phyloP scores from a whole-genome alignment of 768 basidiomycete genomes.

The Crassisporium funariophilum region DNA sequence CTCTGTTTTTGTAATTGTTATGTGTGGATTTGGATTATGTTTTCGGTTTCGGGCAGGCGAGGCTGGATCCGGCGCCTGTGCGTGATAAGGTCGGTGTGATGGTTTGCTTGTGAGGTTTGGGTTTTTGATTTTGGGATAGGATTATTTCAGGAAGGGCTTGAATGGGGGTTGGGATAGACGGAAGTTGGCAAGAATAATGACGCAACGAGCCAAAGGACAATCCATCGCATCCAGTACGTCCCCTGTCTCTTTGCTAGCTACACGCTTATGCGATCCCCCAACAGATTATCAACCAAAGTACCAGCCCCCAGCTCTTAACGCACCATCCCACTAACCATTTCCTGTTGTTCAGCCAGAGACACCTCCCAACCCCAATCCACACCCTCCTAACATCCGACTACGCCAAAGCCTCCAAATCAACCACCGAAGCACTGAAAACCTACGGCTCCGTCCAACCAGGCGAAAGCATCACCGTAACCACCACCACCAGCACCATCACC shows the following conservation, averaged over 20 bases:
- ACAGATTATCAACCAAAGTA: constrained; percentile 29
- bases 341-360: too few species aligned
- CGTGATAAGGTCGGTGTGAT: constrained; percentile 15
- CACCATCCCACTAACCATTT: too few species aligned
- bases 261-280: background rate
- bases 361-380: constrained; percentile 12
- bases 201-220: constrained; percentile 30
- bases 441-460: constrained; percentile 18
- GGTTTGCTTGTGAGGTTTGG: background rate
- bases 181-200: constrained; percentile 27
- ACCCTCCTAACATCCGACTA: constrained; percentile 15
- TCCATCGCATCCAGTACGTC: constrained; percentile 33
- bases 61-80: constrained; percentile 21
- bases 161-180: constrained; percentile 31
- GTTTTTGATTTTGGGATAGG: constrained; percentile 12
- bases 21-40: background rate
- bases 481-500: constrained; percentile 26
- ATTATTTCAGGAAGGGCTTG: constrained; percentile 28
- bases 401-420: constrained; percentile 17
- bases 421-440: constrained; percentile 19
- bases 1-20: background rate
- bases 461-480: constrained; percentile 25
- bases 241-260: background rate
- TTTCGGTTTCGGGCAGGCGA: constrained; percentile 11
- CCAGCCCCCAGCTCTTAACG: too few species aligned